A percentile compares a stretch with the other conserved stretches of the same genome.
Conservation (phyloP, 2,329 filamentous ascomycete species). For the Hymenoscyphus infarciens region DNA sequence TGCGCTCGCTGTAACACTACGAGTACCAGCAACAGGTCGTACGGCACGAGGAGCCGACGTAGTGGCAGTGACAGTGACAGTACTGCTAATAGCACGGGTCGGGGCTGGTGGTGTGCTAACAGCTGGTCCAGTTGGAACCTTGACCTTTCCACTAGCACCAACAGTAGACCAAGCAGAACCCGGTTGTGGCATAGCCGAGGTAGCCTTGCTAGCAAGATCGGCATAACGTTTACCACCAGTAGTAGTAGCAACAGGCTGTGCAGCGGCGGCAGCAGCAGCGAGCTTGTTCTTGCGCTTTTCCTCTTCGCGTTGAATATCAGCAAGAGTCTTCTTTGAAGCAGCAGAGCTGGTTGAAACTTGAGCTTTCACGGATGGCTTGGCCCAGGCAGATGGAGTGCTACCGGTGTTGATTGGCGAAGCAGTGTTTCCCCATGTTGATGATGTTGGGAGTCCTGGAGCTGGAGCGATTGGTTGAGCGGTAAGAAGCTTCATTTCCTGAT, state of each 20-base stretch:
- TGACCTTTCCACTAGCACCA: conserved; percentile 88
- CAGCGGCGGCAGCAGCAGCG: conserved; percentile 43
- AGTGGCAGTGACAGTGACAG: conserved; percentile 18
- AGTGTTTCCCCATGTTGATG: conserved; percentile 69
- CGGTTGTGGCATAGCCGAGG: conserved; percentile 41
- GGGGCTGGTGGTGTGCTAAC: conserved; percentile 46
- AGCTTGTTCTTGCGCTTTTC: conserved; percentile 77
- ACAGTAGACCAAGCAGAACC: conserved; percentile 87
- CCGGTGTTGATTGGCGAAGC: conserved; percentile 33
- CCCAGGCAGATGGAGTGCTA: conserved; percentile 41
- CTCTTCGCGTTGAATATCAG: conserved; percentile 96
- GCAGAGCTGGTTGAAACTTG: conserved; percentile 35
- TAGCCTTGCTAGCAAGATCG: conserved; percentile 79
- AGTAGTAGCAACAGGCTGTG: conserved; percentile 39
- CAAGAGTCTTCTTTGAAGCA: conserved; percentile 77
- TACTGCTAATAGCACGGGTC: conserved; percentile 37
- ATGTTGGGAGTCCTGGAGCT: conserved; percentile 78
- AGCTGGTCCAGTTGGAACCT: conserved; percentile 61
- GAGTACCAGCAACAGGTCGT: conserved; percentile 51
- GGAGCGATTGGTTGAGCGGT: conserved; percentile 57
- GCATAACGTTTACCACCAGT: conserved; percentile 80
- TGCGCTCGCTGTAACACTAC: conserved; percentile 45
- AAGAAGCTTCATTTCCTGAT: conserved; percentile 65
- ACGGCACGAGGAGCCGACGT: conserved; percentile 35
- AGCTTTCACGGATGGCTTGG: conserved; percentile 45